Evolutionary conservation across 345 rosid species (phyloP).

Genomic region (Combretum micranthum): DNA sequence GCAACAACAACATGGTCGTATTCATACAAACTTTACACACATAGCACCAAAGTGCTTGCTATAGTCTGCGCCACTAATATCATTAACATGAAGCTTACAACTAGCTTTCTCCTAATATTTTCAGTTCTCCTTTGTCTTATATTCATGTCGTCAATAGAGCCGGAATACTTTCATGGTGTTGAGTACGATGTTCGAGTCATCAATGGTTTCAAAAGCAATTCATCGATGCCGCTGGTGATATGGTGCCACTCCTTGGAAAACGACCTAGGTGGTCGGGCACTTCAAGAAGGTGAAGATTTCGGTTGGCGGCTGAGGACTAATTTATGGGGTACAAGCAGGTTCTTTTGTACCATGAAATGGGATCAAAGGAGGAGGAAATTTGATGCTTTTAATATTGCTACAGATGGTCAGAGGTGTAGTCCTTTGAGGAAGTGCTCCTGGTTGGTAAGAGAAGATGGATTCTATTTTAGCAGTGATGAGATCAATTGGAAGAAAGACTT

Average conservation of each 20-base stretch:
- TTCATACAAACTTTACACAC: too few relatives aligned
- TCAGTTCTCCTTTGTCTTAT: neutral
- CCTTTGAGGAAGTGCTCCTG: constrained; percentile 66
- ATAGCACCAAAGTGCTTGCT: too few relatives aligned
- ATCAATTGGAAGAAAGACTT: constrained; percentile 78
- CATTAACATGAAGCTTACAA: constrained; percentile 29
- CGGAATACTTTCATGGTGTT: constrained; percentile 23
- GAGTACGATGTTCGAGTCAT: constrained; percentile 74
- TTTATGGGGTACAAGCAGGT: constrained; percentile 26
- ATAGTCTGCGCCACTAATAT: neutral
- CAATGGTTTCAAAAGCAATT: constrained; percentile 78
- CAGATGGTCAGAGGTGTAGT: constrained; percentile 56
- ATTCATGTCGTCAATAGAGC: constrained; percentile 28
- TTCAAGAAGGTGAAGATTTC: constrained; percentile 86
- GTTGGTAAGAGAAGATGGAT: constrained; percentile 83
- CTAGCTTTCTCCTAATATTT: constrained; percentile 7
- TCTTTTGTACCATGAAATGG: constrained; percentile 79
- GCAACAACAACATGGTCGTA: too few relatives aligned
- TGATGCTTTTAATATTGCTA: constrained; percentile 51
- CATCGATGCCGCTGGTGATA: constrained; percentile 73
- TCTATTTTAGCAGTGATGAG: constrained; percentile 81
- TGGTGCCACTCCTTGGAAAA: constrained; percentile 63
- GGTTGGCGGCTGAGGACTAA: constrained; percentile 46
- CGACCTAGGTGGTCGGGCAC: constrained; percentile 91
- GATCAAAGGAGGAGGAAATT: constrained; percentile 45